A percentile compares a stretch with the other conserved stretches of the same genome.
Conservation (phyloP, 164 flowering plant genomes). For the Piper longum region DNA sequence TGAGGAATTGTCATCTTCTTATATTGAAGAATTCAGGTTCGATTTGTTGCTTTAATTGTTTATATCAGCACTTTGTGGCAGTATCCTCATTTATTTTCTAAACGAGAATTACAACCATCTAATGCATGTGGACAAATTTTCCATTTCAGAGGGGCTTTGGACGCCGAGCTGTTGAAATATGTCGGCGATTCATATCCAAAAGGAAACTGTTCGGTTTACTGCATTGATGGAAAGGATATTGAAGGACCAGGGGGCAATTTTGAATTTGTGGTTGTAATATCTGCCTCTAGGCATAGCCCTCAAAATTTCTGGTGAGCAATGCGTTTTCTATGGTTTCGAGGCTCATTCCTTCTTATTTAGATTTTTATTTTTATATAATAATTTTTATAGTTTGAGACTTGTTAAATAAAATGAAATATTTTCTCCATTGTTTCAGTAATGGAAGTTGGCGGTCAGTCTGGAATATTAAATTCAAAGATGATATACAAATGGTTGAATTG, state of each 20-base stretch:
- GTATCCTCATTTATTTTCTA: neutral
- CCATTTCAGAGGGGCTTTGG: conserved; percentile 55
- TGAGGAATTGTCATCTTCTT: conserved; percentile 85
- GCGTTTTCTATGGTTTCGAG: neutral
- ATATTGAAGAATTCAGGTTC: conserved; percentile 82
- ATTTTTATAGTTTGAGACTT: neutral
- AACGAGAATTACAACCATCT: neutral
- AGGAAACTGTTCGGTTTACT: conserved; percentile 77
- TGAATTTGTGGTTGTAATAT: conserved; percentile 79
- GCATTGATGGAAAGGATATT: conserved; percentile 65
- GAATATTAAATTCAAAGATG: conserved; percentile 77
- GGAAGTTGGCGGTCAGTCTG: conserved; percentile 94
- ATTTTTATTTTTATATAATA: neutral
- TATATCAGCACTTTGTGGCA: neutral
- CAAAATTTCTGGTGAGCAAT: conserved; percentile 83
- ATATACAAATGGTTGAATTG: conserved; percentile 52
- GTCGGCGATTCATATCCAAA: conserved; percentile 84
- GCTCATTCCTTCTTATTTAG: neutral
- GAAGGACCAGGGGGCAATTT: conserved; percentile 85
- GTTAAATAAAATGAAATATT: no score
- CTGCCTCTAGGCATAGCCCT: conserved; percentile 77
- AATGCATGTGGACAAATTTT: neutral
- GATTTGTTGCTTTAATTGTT: conserved; percentile 4
- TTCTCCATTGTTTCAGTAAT: conserved; percentile 32
- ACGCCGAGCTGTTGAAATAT: conserved; percentile 70